Evolutionary conservation across 768 basidiomycete genomes (phyloP).

Genomic region (Termitomyces sp.): DNA sequence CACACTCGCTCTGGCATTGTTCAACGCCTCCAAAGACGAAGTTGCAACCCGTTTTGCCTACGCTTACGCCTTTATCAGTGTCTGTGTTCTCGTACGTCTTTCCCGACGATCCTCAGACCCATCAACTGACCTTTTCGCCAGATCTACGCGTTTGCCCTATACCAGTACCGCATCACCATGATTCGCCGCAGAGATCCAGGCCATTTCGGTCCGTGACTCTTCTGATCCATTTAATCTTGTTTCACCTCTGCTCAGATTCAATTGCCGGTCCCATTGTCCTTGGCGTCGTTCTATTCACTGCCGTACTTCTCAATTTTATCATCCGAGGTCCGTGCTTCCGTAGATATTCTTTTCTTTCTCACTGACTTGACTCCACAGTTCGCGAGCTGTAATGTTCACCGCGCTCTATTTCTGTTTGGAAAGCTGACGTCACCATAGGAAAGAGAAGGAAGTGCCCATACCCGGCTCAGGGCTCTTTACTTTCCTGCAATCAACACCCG

Average conservation of each 20-base stretch:
- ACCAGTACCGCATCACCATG: constrained; percentile 85
- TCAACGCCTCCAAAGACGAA: constrained; percentile 76
- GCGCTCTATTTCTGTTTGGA: neutral
- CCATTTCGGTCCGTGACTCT: constrained; percentile 64
- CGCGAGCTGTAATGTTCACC: constrained; percentile 46
- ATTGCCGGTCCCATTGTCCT: constrained; percentile 81
- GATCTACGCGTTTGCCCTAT: constrained; percentile 83
- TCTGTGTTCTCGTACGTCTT: constrained; percentile 55
- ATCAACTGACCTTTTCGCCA: constrained; percentile 21
- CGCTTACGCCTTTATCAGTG: constrained; percentile 74
- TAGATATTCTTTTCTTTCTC: neutral
- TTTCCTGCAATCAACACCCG: neutral
- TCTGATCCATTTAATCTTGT: neutral
- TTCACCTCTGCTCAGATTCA: constrained; percentile 47
- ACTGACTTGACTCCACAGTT: constrained; percentile 30
- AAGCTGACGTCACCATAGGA: constrained; percentile 10
- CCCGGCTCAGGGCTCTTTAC: constrained; percentile 23
- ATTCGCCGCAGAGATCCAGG: constrained; percentile 87
- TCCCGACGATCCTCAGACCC: neutral
- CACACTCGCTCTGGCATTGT: constrained; percentile 80
- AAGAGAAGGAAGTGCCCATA: constrained; percentile 23
- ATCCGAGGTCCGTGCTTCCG: constrained; percentile 59
- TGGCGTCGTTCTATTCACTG: constrained; percentile 78
- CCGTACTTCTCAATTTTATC: constrained; percentile 83
- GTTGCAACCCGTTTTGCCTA: constrained; percentile 77